Conservation (phyloP, 2,329 filamentous ascomycete genomes). For the Basipetospora chlamydospora region DNA sequence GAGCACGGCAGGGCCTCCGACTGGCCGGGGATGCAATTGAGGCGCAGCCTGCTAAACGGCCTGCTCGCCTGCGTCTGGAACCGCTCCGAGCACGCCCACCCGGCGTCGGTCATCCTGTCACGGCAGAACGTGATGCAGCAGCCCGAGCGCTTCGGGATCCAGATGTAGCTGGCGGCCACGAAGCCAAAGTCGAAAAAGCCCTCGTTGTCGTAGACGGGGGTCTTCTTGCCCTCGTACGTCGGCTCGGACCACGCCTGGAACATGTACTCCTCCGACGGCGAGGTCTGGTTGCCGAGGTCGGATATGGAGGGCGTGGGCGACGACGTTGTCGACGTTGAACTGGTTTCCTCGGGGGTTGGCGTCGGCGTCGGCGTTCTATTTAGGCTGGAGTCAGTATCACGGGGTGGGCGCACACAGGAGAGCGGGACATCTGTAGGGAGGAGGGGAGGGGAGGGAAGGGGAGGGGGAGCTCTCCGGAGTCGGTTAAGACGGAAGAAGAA, state of each 20-base stretch:
- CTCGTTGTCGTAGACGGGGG: conserved; percentile 12
- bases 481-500: too few species aligned
- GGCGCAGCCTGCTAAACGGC: conserved; percentile 12
- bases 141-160: conserved; percentile 9
- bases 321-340: too few species aligned
- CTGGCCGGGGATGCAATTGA: too few species aligned
- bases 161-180: conserved; percentile 11
- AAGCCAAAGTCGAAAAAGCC: conserved; percentile 12
- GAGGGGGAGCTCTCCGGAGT: too few species aligned
- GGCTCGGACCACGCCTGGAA: conserved; percentile 18
- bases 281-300: conserved; percentile 14
- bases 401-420: too few species aligned
- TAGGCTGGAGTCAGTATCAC: too few species aligned
- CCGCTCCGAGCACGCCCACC: conserved; percentile 14
- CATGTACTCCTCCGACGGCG: conserved; percentile 9
- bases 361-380: too few species aligned
- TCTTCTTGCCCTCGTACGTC: conserved; percentile 12
- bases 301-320: conserved; percentile 4
- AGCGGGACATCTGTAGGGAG: neutral
- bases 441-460: too few species aligned
- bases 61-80: conserved; percentile 8
- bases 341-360: neutral
- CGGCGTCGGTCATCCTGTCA: conserved; percentile 10
- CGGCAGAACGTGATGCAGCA: conserved; percentile 13
- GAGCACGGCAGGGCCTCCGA: too few species aligned